Evolutionary conservation across 2,329 filamentous ascomycete species (phyloP), one percentile per base, ranked within the genome.

Genomic region (Drechslera avenae): DNA sequence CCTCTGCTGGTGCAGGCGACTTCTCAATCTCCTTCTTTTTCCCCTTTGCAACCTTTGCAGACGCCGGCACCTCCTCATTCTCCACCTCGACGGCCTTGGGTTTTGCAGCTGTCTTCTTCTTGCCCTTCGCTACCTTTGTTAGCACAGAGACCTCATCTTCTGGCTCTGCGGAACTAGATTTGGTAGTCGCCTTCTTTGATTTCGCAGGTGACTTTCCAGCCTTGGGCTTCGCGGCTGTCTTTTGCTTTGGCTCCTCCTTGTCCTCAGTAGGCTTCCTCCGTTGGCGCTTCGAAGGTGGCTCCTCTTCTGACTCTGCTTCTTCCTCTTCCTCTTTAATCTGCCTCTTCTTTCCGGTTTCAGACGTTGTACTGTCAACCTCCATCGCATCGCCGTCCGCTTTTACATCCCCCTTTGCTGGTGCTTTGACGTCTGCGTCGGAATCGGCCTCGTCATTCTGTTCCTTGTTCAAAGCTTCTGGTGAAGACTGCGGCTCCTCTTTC

Each of bases 201-300:
- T 60, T 60, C 7, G 33, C 33, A 10, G 59, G 23, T 30, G 62
- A 34, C 49, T 67, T 64, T 17, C 62, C 60, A 3, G 57, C 17
- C 32, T 63, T 66, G 41, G 49, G 21, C 16, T 64, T 64, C 7
- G 59, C 46, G 3, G 57, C 32, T 21, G 53, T 30, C 36, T 63
- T 62, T 39, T 62, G 62, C 39, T 62, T 62, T 17, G 46, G 40
- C n/a, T 57, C 60, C 13, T 56, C 56, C 9, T 54, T 49, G 21
- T 61, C 52, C 52, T 58, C 64, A 0, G 50, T 50, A 3, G 70
- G 64, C 39, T 67, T 75, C 30, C 67, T 63, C 17, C 71, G 63
- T 55, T 66, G 69, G 18, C 68, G 66, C 48, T 73, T 74, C 14
- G 65, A 60, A 2, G 71, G 70, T 13, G 71, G 71, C 39, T 68